phyloP scores from a whole-genome alignment of 306 rosid genomes.

The Glycine latifolia region DNA sequence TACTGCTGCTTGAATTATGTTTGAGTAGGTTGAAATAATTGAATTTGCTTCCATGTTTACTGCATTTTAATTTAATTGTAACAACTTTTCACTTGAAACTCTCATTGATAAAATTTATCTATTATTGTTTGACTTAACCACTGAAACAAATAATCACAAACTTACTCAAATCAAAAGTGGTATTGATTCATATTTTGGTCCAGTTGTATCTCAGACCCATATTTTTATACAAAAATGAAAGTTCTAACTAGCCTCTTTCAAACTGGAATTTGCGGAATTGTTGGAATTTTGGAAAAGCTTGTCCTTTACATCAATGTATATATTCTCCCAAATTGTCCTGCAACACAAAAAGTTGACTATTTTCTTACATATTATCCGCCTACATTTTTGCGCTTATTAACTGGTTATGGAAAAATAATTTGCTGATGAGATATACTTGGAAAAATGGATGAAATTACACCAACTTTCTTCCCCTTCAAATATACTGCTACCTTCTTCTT shows the following conservation, averaged over 20 bases:
- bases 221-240: not conserved
- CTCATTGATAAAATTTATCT: not conserved
- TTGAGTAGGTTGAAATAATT: not conserved
- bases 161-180: not conserved
- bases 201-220: not conserved
- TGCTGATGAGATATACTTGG: not conserved
- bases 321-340: no score
- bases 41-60: not conserved
- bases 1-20: not conserved
- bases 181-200: not conserved
- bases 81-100: not conserved
- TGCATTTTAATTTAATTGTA: slow-evolving; percentile 7
- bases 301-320: no score
- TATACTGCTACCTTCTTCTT: no score
- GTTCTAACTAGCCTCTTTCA: not conserved
- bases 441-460: not conserved
- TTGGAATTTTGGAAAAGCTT: not conserved
- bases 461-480: no score
- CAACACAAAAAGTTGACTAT: not conserved
- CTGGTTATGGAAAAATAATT: not conserved
- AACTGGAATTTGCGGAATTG: not conserved
- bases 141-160: not conserved
- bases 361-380: not conserved
- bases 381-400: not conserved
- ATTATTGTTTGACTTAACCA: slow-evolving; percentile 9